Base-by-base conservation (phyloP, 108 stramenopile species). In the Cafeteria roenbergensis region DNA sequence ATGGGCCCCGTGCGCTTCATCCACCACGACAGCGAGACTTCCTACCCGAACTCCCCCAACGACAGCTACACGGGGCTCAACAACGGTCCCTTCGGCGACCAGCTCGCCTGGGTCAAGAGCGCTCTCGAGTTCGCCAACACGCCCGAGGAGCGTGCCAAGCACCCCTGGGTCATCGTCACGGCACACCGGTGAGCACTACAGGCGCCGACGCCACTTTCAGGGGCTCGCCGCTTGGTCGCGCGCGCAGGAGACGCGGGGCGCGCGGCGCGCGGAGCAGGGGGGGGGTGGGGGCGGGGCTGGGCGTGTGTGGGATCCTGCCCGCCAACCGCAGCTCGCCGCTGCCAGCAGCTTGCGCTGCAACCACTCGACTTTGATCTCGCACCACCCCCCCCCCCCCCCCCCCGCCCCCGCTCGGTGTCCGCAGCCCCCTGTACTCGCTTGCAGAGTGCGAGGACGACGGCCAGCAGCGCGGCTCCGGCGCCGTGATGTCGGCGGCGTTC, bases 11-110 rank as follows among this genome's bases (percentile, higher is more conserved):
- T 75, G 14, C 79, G 78, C 75, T 74, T 78, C 62, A 68, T 74
- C 1, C 2, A 62, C 27, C 42, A 78, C 27, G 74, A 80, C 52
- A 80, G 73, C 8, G 79, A 80, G 55, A 73, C 75, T 20, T 77
- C 73, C 38, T 80, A 66, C 65, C 70, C 70, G 9, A 55, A 57
- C 0, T 77, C 79, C 3, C 38, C 58, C 0, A 60, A 34, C 4
- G 67, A 71, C 12, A 51, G 68, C 8, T 65, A 67, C 28, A 37
- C 30, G 42, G 29, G 54, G 17, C 6, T 69, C 35, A 36, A 42
- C 22, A 73, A 69, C 17, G 79, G 78, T n/a, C 76, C 76, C 20
- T 79, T 79, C 37, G 78, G 73, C 36, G 76, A 77, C 24, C 78
- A 79, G 66, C 2, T 74, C 27, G 42, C 37, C 21, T 78, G 77